These are phyloP conservation scores for Parastagonospora nodorum DNA, from an alignment of 2,329 filamentous ascomycete genomes.

Conservation along the genomic window DNA sequence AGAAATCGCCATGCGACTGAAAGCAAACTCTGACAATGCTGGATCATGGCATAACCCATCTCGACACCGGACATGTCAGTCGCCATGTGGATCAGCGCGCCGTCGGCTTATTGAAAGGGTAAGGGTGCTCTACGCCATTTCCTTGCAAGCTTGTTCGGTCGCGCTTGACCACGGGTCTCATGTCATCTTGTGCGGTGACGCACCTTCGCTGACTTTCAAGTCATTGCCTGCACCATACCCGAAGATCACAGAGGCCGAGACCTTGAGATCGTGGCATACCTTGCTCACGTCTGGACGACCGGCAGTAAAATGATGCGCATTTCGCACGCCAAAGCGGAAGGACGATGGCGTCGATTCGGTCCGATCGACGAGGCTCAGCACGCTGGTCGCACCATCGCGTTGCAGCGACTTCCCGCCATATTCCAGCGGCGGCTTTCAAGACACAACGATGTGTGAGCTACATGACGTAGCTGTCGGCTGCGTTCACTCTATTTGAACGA, in stretches of 20 bases:
- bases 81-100: constrained; percentile 14
- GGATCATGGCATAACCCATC: neutral
- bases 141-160: neutral
- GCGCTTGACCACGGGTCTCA: neutral
- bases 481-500: neutral
- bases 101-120: constrained; percentile 2
- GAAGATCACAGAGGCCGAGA: constrained; percentile 30
- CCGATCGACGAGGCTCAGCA: constrained; percentile 35
- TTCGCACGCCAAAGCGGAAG: constrained; percentile 31
- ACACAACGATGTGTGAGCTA: neutral
- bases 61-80: constrained; percentile 2
- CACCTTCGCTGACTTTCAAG: constrained; percentile 12
- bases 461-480: constrained; percentile 23
- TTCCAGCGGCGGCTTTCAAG: constrained; percentile 1
- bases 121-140: neutral
- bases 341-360: constrained; percentile 36
- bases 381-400: constrained; percentile 30
- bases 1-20: constrained; percentile 28
- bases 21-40: constrained; percentile 19
- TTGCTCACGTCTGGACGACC: constrained; percentile 22
- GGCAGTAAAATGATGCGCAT: constrained; percentile 24
- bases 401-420: constrained; percentile 24
- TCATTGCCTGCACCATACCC: constrained; percentile 15
- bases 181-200: constrained; percentile 17
- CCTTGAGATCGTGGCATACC: constrained; percentile 18